Evolutionary conservation across 805 yeast genomes (phyloP).

Genomic region (Wickerhamomyces subpelliculosus): DNA sequence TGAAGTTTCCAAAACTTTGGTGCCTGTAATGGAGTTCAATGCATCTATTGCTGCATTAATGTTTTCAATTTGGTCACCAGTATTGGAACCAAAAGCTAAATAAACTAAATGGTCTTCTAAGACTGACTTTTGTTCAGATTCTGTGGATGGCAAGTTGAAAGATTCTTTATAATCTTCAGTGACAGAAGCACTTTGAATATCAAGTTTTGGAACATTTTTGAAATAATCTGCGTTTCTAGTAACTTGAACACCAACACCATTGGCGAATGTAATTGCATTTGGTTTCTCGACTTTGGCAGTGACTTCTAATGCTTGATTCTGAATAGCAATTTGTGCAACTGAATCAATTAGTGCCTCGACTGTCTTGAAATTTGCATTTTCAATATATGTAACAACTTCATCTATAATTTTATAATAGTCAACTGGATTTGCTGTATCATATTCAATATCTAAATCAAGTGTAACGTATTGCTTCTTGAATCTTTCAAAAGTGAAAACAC

Average conservation of each 20-base stretch:
- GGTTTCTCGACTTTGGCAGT: constrained; percentile 73
- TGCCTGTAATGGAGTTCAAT: constrained; percentile 28
- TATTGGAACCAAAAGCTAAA: constrained; percentile 86
- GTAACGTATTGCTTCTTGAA: constrained; percentile 69
- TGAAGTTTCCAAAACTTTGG: constrained; percentile 53
- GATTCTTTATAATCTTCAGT: constrained; percentile 3
- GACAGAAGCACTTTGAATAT: neutral
- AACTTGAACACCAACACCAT: constrained; percentile 85
- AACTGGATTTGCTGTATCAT: constrained; percentile 19
- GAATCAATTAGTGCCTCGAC: constrained; percentile 85
- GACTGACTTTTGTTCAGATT: constrained; percentile 30
- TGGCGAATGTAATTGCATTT: constrained; percentile 78
- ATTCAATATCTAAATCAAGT: constrained; percentile 45
- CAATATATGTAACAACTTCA: constrained; percentile 54
- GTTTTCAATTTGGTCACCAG: constrained; percentile 63
- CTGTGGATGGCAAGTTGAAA: constrained; percentile 13
- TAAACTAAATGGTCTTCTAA: constrained; percentile 47
- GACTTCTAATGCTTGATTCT: constrained; percentile 32
- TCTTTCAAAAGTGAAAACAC: constrained; percentile 89
- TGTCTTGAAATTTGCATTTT: constrained; percentile 75
- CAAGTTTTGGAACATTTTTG: constrained; percentile 14
- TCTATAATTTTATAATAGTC: constrained; percentile 37
- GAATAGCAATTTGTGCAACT: constrained; percentile 53
- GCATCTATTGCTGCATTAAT: constrained; percentile 48
- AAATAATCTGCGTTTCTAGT: constrained; percentile 40